These are phyloP conservation scores for Malus orientalis DNA, from an alignment of 306 rosid species.

Conservation along the genomic window DNA sequence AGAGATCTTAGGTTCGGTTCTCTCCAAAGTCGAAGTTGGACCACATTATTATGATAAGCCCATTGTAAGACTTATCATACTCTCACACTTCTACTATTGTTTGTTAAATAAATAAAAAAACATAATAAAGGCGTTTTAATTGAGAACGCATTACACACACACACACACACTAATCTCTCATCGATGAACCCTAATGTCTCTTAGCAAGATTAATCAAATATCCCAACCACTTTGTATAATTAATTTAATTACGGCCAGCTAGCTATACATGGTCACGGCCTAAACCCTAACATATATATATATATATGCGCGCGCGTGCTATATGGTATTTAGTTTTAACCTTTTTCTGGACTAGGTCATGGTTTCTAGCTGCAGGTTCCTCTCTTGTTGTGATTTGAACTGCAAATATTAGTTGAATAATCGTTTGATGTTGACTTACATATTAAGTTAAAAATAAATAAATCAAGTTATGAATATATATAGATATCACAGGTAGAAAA, in stretches of 20 bases:
- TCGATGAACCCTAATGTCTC: neutral
- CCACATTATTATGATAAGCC: no score
- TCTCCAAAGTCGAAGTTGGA: no score
- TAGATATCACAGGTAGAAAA: neutral
- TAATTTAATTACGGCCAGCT: neutral
- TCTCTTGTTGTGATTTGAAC: neutral
- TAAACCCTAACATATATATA: no score
- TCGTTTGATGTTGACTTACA: neutral
- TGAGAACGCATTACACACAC: neutral
- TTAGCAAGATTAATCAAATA: neutral
- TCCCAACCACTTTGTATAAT: neutral
- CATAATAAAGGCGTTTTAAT: neutral
- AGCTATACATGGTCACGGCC: neutral
- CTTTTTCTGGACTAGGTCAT: neutral
- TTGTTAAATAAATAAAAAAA: no score
- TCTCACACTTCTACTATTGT: no score
- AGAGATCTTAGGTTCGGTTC: rapidly evolving
- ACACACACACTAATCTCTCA: no score
- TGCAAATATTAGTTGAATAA: neutral
- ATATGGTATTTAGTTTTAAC: neutral
- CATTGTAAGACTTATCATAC: no score
- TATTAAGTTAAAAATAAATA: neutral
- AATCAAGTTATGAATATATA: neutral
- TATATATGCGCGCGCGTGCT: no score
- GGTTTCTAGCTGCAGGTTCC: neutral